Evolutionary conservation across 768 basidiomycete genomes (phyloP).

Genomic region (Amanita molliuscula): DNA sequence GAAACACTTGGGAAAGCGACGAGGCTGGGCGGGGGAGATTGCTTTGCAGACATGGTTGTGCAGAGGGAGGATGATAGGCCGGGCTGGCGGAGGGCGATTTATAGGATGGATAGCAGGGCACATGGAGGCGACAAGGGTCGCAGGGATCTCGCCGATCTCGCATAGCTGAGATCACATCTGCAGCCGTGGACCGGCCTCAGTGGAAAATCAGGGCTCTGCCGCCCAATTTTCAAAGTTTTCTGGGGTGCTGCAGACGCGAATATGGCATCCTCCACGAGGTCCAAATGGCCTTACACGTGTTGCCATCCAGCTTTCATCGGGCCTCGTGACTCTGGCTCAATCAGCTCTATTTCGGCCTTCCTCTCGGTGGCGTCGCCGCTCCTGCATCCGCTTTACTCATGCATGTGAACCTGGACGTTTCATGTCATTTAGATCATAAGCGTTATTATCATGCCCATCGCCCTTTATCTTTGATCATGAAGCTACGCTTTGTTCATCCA

Average conservation of each 20-base stretch:
- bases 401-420: not conserved
- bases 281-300: not conserved
- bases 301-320: not conserved
- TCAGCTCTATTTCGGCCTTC: not conserved
- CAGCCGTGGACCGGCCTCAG: not conserved
- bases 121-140: not conserved
- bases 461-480: not conserved
- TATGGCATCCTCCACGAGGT: not conserved
- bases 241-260: not conserved
- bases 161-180: not conserved
- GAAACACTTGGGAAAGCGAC: conserved; percentile 69
- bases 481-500: not conserved
- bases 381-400: conserved; percentile 1
- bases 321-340: not conserved
- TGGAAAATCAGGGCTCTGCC: conserved; percentile 1
- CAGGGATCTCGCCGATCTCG: not conserved
- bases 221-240: not conserved
- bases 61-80: conserved; percentile 9
- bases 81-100: conserved; percentile 8
- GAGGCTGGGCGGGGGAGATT: conserved; percentile 36
- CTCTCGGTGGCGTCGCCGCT: not conserved
- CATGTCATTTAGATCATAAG: not conserved
- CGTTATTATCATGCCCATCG: not conserved
- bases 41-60: conserved; percentile 7
- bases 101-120: not conserved